Conservation (phyloP, 2,329 filamentous ascomycete species). For the Parasarocladium wereldwijsianum region DNA sequence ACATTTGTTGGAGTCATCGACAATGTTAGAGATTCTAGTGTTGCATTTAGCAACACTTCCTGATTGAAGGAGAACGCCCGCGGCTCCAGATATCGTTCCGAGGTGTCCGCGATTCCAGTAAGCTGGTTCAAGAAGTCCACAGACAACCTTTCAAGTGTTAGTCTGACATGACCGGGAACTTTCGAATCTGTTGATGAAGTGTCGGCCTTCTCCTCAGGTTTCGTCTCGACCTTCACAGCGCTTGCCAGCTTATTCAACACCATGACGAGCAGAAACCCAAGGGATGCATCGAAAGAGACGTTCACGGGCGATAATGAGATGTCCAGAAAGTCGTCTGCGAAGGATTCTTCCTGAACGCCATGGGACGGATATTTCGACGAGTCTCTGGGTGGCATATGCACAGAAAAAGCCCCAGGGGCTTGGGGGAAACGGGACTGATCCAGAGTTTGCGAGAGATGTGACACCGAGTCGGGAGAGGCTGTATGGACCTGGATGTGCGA, state of each 20-base stretch:
- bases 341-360: constrained; percentile 1
- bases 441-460: constrained; percentile 16
- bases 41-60: constrained; percentile 37
- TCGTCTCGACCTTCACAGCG: constrained; percentile 18
- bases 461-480: constrained; percentile 12
- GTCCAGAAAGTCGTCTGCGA: constrained; percentile 23
- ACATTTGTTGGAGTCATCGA: constrained; percentile 10
- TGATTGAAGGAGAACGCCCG: constrained; percentile 24
- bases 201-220: neutral
- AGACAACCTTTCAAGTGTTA: constrained; percentile 33
- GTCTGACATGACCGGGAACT: constrained; percentile 22
- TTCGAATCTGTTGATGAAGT: neutral
- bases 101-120: constrained; percentile 33
- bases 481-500: constrained; percentile 24
- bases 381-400: constrained; percentile 15
- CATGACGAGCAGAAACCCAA: constrained; percentile 38
- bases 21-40: constrained; percentile 27
- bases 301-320: constrained; percentile 35
- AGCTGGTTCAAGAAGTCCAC: constrained; percentile 41
- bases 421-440: constrained; percentile 29
- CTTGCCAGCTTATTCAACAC: constrained; percentile 33
- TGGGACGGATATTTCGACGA: constrained; percentile 3
- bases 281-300: constrained; percentile 39
- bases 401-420: constrained; percentile 47
- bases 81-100: constrained; percentile 28